Conservation (phyloP, 1,284 basidiomycete genomes). For the Macrocystidia cucumis region DNA sequence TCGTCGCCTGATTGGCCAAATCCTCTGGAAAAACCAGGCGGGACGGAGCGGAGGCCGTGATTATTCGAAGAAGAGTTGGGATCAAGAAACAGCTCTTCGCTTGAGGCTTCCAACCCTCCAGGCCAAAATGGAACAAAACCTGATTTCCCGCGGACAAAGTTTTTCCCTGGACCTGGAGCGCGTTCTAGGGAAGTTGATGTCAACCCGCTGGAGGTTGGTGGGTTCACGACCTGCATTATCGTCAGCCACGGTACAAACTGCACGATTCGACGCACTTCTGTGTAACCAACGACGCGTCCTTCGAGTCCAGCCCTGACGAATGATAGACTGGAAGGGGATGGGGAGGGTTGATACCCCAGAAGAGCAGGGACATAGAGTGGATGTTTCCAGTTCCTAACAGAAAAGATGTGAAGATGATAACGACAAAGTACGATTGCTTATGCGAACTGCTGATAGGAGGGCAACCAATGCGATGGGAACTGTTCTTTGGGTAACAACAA, state of each 20-base stretch:
- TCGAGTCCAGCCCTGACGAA: slow-evolving; percentile 76
- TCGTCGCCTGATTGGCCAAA: slow-evolving; percentile 57
- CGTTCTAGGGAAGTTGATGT: slow-evolving; percentile 82
- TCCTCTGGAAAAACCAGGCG: slow-evolving; percentile 62
- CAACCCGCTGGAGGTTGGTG: slow-evolving; percentile 47
- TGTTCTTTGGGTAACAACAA: slow-evolving; percentile 57
- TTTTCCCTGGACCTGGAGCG: slow-evolving; percentile 68
- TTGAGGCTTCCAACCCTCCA: slow-evolving; percentile 71
- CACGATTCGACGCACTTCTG: slow-evolving; percentile 41
- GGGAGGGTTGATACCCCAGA: slow-evolving; percentile 57
- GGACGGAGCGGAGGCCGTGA: slow-evolving; percentile 48
- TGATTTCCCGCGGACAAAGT: slow-evolving; percentile 91
- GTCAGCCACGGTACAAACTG: slow-evolving; percentile 1
- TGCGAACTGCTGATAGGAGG: slow-evolving; percentile 68
- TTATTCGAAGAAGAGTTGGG: slow-evolving; percentile 21
- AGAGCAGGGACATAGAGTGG: slow-evolving; percentile 53
- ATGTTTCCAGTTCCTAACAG: slow-evolving; percentile 62
- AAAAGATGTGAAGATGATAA: slow-evolving; percentile 15
- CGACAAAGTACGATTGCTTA: slow-evolving; percentile 8
- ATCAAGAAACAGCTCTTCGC: no score
- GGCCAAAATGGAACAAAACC: slow-evolving; percentile 90
- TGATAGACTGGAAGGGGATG: slow-evolving; percentile 70
- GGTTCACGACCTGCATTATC: slow-evolving; percentile 38
- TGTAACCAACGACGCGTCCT: slow-evolving; percentile 76
- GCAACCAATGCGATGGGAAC: slow-evolving; percentile 65